Evolutionary conservation across 805 yeast species (phyloP), one percentile per base, ranked within the genome.

Genomic region (Metschnikowia cubensis): DNA sequence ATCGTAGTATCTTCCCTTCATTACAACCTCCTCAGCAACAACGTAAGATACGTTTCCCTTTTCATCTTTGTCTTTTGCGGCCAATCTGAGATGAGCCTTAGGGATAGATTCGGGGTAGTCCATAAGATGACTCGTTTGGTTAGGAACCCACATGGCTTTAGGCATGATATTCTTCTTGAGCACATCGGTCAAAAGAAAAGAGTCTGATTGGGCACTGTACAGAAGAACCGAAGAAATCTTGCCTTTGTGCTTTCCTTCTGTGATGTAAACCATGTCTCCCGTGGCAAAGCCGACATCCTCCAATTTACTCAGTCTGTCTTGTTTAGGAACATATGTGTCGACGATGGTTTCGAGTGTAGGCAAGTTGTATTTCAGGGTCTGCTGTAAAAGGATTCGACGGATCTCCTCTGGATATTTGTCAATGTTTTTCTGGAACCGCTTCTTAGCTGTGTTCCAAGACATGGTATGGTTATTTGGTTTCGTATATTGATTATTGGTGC

Each of bases 221-320:
- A 81, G 80, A 52, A 78, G 75, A 10, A 92, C 79, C 49, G 80
- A 80, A 7, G 92, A 83, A 13, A 90, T 76, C 25, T 80, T 82
- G n/a, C 96, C 96, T 60, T 81, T 81, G 60, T 80, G 77, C 42
- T 77, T 74, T 17, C 97, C 97, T 46, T 76, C 77, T 25, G 81
- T 73, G 22, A 89, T 75, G 62, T 89, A 79, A 2, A 87, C 96
- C 53, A 85, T 73, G 68, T 89, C 96, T 18, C 96, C 96, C 20
- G 81, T 82, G 42, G 83, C 73, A 55, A 81, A 82, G 42, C 81
- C 83, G 73, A 86, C 77, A 42, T 85, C 77, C 52, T 74, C 73
- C 33, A 79, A 71, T 40, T 69, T 74, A 14, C 72, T 70, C 57
- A 76, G 76, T 54, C 65, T 62, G 43, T 69, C 68, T 15, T 55